Evolutionary conservation across 2,329 filamentous ascomycete species (phyloP), one percentile per base, ranked within the genome.

Genomic region (Calonectria ilicicola): DNA sequence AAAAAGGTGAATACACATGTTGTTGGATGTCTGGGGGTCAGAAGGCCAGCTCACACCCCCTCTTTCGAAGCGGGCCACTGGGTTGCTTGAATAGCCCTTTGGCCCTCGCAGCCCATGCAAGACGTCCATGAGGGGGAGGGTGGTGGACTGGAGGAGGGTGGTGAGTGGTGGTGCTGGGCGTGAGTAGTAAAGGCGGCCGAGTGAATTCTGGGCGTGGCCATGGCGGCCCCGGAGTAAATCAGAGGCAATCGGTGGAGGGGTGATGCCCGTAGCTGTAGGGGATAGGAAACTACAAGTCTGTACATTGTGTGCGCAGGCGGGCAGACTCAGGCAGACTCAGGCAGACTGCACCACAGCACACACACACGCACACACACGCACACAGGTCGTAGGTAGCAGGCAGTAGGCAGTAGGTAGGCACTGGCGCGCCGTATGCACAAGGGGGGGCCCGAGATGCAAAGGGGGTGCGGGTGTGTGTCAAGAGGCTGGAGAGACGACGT

Each of bases 11-110:
- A 58, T 21, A 53, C 26, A 58, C 19, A 62, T 23, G n/a, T 58
- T 38, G 35, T 29, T 67, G 47, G 46, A 29, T 14, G 56, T 40
- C 32, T 51, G 47, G 64, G 64, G 51, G 68, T 70, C 68, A 70
- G 62, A 70, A 62, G 69, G 69, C 44, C 64, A 66, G 47, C 69
- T 53, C 63, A 71, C 51, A 58, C 35, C 69, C 53, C 56, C 65
- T 58, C 51, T 58, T 58, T 53, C 38, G 47, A 51, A 66, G 47
- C 44, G 62, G 51, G 44, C 62, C 27, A 65, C n/a, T 51, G 49
- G 38, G 47, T 35, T 70, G 62, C 42, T 63, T 19, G 32, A 35
- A 40, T 27, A 38, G 29, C 27, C 67, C 21, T 40, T 49, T n/a
- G 44, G 38, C 67, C 29, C 64, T 46, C 67, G 35, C 53, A 62